Evolutionary conservation across 148 eudicot species (phyloP).

Genomic region (Cornus suecica): DNA sequence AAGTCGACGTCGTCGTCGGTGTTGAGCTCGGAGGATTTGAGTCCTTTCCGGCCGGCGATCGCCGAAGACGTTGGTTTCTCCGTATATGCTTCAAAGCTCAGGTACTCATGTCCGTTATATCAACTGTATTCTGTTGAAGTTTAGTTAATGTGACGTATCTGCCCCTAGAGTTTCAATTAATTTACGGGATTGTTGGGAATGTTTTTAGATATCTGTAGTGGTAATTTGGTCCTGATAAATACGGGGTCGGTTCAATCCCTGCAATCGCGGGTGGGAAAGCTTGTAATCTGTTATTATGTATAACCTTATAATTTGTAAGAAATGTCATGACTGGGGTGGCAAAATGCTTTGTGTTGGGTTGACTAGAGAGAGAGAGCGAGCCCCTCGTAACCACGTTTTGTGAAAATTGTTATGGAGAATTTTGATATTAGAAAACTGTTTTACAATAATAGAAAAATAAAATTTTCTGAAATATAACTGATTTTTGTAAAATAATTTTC

Average conservation of each 20-base stretch:
- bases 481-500: no score
- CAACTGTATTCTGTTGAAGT: not conserved
- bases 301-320: not conserved
- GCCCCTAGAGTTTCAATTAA: not conserved
- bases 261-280: not conserved
- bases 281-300: not conserved
- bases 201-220: not conserved
- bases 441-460: no score
- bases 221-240: not conserved
- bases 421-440: no score
- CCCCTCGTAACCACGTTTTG: no score
- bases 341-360: no score
- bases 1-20: conserved; percentile 60
- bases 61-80: conserved; percentile 37
- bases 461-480: no score
- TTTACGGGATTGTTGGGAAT: not conserved
- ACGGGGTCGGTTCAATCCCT: not conserved
- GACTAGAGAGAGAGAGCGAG: no score
- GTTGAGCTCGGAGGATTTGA: conserved; percentile 56
- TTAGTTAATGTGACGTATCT: not conserved
- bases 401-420: no score
- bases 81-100: conserved; percentile 47
- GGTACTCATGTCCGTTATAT: conserved; percentile 23
- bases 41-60: conserved; percentile 31
- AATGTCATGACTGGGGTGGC: not conserved